phyloP scores from a whole-genome alignment of 2,329 filamentous ascomycete genomes.

The Ophiostoma sp. region DNA sequence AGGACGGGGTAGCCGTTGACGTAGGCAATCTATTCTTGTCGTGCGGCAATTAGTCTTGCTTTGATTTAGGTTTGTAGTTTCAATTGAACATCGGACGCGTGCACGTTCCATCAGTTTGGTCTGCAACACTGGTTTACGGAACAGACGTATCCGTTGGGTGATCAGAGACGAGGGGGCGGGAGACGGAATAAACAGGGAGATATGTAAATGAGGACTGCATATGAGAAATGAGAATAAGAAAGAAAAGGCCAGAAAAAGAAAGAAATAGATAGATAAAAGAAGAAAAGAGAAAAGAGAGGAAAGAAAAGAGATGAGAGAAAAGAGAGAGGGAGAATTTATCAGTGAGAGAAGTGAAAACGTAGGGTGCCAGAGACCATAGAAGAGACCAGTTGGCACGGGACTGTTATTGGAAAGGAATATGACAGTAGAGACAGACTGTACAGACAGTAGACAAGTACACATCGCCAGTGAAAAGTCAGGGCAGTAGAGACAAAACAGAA shows the following conservation, averaged over 20 bases:
- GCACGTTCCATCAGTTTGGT: neutral
- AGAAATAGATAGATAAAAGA: neutral
- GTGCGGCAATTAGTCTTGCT: too few relatives aligned
- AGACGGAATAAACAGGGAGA: neutral
- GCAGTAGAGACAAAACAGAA: constrained; percentile 8
- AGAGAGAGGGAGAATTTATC: neutral
- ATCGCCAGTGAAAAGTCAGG: neutral
- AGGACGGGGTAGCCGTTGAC: neutral
- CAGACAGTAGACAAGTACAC: neutral
- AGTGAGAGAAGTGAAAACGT: neutral
- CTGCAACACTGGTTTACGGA: constrained; percentile 2
- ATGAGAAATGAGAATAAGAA: neutral
- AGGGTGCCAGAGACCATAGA: neutral
- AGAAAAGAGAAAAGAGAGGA: neutral
- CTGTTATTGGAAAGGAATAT: neutral
- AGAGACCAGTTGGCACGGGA: too few relatives aligned
- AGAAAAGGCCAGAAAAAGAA: neutral
- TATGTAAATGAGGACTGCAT: neutral
- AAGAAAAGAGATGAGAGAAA: neutral
- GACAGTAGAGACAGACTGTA: neutral
- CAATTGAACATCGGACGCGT: neutral
- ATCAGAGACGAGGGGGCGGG: neutral
- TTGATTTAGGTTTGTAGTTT: neutral
- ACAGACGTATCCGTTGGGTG: neutral
- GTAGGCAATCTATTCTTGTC: neutral